These are phyloP conservation scores for Monosporascus ibericus DNA, from an alignment of 2,329 filamentous ascomycete genomes.

Conservation along the genomic window DNA sequence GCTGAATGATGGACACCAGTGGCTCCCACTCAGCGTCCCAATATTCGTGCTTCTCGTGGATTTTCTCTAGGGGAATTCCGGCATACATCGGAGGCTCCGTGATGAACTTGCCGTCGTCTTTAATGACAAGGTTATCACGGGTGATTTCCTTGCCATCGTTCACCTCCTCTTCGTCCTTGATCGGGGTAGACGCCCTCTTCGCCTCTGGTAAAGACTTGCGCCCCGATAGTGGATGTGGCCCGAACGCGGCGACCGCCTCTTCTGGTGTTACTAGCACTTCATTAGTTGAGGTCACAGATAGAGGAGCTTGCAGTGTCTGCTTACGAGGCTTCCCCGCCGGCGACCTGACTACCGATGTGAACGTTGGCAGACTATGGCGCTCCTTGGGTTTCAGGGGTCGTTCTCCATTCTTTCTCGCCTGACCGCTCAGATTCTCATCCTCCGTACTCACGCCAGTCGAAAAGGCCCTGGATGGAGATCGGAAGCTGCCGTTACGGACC, in stretches of 20 bases:
- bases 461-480: slow-evolving; percentile 5
- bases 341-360: slow-evolving; percentile 11
- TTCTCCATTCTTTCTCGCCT: slow-evolving; percentile 6
- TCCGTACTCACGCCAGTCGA: slow-evolving; percentile 9
- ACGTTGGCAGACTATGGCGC: slow-evolving; percentile 23
- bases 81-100: slow-evolving; percentile 45
- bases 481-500: slow-evolving; percentile 11
- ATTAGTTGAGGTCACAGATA: slow-evolving; percentile 7
- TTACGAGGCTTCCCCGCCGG: slow-evolving; percentile 11
- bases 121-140: slow-evolving; percentile 36
- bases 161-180: slow-evolving; percentile 9
- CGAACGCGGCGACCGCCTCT: slow-evolving; percentile 14
- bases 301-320: background rate
- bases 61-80: slow-evolving; percentile 48
- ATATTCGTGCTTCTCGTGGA: slow-evolving; percentile 44
- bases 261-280: slow-evolving; percentile 9
- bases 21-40: slow-evolving; percentile 50
- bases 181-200: slow-evolving; percentile 17
- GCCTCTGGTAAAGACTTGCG: slow-evolving; percentile 25
- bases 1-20: slow-evolving; percentile 35
- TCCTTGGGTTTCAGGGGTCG: slow-evolving; percentile 21
- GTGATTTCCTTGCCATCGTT: slow-evolving; percentile 35
- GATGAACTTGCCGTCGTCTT: slow-evolving; percentile 43
- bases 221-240: slow-evolving; percentile 20
- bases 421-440: slow-evolving; percentile 4